These are phyloP conservation scores for Scheffersomyces cryptocercus DNA, from an alignment of 1,139 yeast genomes.

Conservation along the genomic window DNA sequence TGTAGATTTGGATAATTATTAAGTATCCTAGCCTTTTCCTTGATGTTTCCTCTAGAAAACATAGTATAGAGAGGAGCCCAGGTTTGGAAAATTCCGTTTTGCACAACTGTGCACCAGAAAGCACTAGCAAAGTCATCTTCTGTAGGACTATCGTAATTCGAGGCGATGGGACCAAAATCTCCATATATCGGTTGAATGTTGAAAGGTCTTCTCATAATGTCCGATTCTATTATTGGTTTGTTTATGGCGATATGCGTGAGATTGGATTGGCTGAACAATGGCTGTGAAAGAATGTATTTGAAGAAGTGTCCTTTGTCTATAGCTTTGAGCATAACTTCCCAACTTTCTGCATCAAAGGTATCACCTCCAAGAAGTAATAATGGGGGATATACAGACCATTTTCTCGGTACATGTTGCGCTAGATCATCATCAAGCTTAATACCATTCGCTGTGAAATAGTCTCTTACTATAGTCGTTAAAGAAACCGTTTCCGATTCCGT, in stretches of 20 bases:
- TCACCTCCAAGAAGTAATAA: constrained; percentile 54
- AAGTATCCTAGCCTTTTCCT: constrained; percentile 72
- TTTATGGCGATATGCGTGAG: constrained; percentile 71
- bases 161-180: constrained; percentile 55
- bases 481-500: neutral
- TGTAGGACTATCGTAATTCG: constrained; percentile 38
- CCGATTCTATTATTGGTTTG: constrained; percentile 62
- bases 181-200: constrained; percentile 62
- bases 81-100: constrained; percentile 73
- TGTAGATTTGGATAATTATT: constrained; percentile 24
- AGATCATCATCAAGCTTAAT: neutral
- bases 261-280: constrained; percentile 6
- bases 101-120: constrained; percentile 72
- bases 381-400: constrained; percentile 69
- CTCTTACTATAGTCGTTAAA: neutral
- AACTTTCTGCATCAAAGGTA: constrained; percentile 37
- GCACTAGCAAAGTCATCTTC: constrained; percentile 47
- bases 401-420: constrained; percentile 37
- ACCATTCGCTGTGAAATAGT: neutral
- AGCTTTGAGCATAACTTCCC: constrained; percentile 29
- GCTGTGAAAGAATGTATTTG: constrained; percentile 16
- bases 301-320: constrained; percentile 22
- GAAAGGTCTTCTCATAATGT: constrained; percentile 61
- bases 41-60: constrained; percentile 89
- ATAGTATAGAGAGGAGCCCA: constrained; percentile 88